A percentile compares a stretch with the other conserved stretches of the same genome.
Evolutionary conservation across 495 filamentous ascomycete genomes (phyloP).

Genomic region (Neurospora intermedia): DNA sequence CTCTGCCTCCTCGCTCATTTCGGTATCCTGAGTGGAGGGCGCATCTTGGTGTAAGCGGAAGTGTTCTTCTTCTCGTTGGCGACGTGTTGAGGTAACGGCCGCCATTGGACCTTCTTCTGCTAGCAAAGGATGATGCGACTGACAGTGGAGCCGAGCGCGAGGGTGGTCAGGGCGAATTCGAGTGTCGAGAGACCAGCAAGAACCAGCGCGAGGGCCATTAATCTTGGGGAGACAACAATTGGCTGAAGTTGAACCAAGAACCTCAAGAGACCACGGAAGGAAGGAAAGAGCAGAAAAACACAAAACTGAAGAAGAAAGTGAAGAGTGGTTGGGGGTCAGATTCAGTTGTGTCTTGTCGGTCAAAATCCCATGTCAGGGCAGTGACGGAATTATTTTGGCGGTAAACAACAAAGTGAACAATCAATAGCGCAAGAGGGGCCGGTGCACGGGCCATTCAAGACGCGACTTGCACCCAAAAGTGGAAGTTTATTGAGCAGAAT

Average conservation of each 20-base stretch:
- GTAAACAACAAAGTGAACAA: neutral
- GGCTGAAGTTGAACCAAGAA: too few relatives aligned
- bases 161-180: neutral
- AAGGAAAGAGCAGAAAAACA: neutral
- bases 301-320: neutral
- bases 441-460: neutral
- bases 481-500: neutral
- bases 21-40: conserved; percentile 24
- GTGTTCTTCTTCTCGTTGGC: conserved; percentile 18
- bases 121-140: neutral
- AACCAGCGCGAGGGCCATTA: neutral
- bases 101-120: conserved; percentile 11
- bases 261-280: neutral
- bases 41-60: conserved; percentile 34
- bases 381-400: conserved; percentile 2
- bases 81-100: conserved; percentile 8
- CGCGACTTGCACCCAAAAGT: neutral
- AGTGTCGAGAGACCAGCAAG: neutral
- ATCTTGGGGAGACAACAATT: neutral
- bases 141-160: conserved; percentile 1
- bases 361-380: neutral
- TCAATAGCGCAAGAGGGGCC: neutral
- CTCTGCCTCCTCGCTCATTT: conserved; percentile 24
- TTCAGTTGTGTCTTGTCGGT: neutral
- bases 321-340: neutral